These are phyloP conservation scores for Blastobotrys parvus DNA, from an alignment of 805 yeast genomes.

Conservation along the genomic window DNA sequence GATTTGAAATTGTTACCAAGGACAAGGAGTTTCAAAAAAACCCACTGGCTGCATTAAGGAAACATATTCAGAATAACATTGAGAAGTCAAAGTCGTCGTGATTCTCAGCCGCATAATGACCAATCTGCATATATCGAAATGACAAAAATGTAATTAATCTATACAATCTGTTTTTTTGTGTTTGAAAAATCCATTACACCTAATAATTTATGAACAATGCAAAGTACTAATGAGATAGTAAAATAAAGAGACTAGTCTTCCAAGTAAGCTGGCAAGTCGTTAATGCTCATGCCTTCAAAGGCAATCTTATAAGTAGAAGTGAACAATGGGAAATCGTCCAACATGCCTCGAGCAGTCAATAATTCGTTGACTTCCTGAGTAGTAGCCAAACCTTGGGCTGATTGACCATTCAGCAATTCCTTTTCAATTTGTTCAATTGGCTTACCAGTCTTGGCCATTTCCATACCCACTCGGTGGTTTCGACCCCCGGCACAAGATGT, in stretches of 20 bases:
- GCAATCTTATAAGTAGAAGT: slow-evolving; percentile 76
- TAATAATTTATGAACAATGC: not conserved
- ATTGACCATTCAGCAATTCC: slow-evolving; percentile 85
- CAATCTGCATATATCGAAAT: too few species aligned
- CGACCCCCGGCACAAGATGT: slow-evolving; percentile 98
- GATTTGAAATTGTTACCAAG: slow-evolving; percentile 16
- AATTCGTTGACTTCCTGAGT: slow-evolving; percentile 86
- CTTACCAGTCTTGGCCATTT: slow-evolving; percentile 68
- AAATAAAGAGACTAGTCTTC: slow-evolving; percentile 8
- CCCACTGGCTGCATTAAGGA: slow-evolving; percentile 19
- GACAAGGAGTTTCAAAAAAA: slow-evolving; percentile 15
- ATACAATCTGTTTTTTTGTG: not conserved
- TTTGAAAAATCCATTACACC: too few species aligned
- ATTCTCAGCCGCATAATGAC: too few species aligned
- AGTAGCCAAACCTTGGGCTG: slow-evolving; percentile 93
- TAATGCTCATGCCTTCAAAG: slow-evolving; percentile 65
- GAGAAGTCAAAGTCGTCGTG: not conserved
- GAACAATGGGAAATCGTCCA: slow-evolving; percentile 73
- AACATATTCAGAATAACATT: slow-evolving; percentile 5
- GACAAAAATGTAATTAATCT: not conserved
- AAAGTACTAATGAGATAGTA: not conserved
- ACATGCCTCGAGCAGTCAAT: slow-evolving; percentile 43
- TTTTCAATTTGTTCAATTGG: slow-evolving; percentile 76
- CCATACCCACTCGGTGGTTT: slow-evolving; percentile 83
- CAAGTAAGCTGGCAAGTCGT: slow-evolving; percentile 50